Evolutionary conservation across 805 yeast genomes (phyloP), one percentile per base, ranked within the genome.

Genomic region (Candida lessepsii): DNA sequence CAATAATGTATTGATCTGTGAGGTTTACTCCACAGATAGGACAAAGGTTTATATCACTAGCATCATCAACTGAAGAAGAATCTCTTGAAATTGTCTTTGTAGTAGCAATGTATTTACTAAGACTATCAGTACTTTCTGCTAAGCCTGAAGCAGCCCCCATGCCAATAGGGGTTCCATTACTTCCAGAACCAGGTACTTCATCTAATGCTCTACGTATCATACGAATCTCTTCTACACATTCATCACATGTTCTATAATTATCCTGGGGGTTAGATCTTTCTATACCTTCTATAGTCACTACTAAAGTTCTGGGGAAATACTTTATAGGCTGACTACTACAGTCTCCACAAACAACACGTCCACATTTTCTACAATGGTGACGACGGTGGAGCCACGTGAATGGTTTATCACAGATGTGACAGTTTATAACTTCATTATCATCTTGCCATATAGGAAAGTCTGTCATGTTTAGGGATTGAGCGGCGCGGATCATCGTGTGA

Each of bases 341-440:
- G 28, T 57, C 52, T 21, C 79, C 82, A 60, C 96, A 87, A 13
- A 83, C 86, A 0, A 88, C 82, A 24, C 79, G 67, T 2, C 96
- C 96, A 63, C 96, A 87, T 44, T 68, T 71, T 38, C 93, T 70
- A 59, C 96, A 87, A 58, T 87, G 96, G 61, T 87, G 96, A 41
- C 89, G 73, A 42, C 96, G 71, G 55, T 68, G 75, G 58, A 83
- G 80, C 41, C 86, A 60, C 2, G 81, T 67, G 62, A 80, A 87
- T 28, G 48, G 40, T 1, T 56, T 45, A 21, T 56, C 53, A 57
- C 96, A 87, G 3, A 78, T 51, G 15, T 70, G 69, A 54, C 96
- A 87, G 2, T 52, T 53, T 0, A 47, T 16, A 1, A 65, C 82
- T 1, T 65, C 76, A 4, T 61, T 65, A 57, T 88, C 95, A 3